Conservation (phyloP, 495 filamentous ascomycete genomes). For the Beverwykella pulmonaria region DNA sequence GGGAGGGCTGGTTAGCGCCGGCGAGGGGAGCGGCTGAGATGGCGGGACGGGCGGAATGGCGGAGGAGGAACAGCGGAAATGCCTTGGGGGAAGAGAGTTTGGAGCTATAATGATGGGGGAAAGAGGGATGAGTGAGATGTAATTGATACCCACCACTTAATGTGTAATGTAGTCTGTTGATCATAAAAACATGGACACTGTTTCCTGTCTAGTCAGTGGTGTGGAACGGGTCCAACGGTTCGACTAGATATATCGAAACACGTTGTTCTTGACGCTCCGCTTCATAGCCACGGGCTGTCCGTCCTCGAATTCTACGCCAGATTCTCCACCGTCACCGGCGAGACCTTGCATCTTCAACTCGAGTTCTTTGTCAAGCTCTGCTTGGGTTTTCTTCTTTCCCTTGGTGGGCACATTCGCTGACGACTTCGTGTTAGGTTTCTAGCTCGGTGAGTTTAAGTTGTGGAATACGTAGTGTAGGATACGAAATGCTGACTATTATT, state of each 20-base stretch:
- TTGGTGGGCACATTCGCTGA: conserved; percentile 30
- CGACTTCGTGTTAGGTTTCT: conserved; percentile 23
- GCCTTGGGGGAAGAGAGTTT: not conserved
- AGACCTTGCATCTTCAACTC: conserved; percentile 66
- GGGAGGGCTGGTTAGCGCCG: conserved; percentile 6
- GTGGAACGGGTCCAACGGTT: not conserved
- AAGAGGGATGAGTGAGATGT: not conserved
- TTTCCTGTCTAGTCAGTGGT: not conserved
- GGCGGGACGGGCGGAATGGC: not conserved
- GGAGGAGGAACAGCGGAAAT: not conserved
- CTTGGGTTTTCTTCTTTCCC: conserved; percentile 50
- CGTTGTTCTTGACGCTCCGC: conserved; percentile 73
- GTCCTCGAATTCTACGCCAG: conserved; percentile 80
- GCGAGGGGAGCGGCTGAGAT: conserved; percentile 14
- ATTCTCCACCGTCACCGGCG: conserved; percentile 72
- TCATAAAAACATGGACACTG: not conserved
- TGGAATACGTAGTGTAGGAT: not conserved
- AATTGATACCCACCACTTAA: not conserved
- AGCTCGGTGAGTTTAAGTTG: conserved; percentile 1
- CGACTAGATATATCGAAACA: conserved; percentile 68
- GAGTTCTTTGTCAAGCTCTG: conserved; percentile 70
- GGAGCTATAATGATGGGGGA: not conserved
- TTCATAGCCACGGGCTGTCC: conserved; percentile 78
- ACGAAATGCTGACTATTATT: conserved; percentile 1
- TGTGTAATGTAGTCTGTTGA: not conserved